phyloP scores from a whole-genome alignment of 2,329 filamentous ascomycete species.

The Aureobasidium sp. region DNA sequence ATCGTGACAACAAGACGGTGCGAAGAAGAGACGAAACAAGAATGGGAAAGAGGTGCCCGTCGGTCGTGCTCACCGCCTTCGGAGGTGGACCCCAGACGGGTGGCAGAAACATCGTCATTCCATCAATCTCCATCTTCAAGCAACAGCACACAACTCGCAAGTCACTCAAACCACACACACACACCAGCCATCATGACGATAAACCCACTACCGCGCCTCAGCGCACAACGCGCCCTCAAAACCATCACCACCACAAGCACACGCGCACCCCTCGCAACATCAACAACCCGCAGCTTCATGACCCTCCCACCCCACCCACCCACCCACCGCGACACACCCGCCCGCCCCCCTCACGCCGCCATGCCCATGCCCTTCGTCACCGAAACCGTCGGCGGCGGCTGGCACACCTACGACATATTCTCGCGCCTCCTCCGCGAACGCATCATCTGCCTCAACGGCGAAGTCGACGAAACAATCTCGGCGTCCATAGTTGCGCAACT shows the following conservation, averaged over 20 bases:
- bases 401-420: slow-evolving; percentile 42
- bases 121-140: background rate
- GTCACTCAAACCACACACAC: background rate
- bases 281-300: slow-evolving; percentile 11
- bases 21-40: background rate
- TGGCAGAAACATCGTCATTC: background rate
- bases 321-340: slow-evolving; percentile 19
- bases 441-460: slow-evolving; percentile 86
- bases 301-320: slow-evolving; percentile 18
- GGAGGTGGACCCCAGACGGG: background rate
- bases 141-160: background rate
- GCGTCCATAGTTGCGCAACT: slow-evolving; percentile 94
- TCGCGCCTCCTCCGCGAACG: slow-evolving; percentile 57
- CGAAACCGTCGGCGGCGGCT: slow-evolving; percentile 42
- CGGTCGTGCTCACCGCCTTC: background rate
- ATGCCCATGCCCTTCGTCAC: slow-evolving; percentile 43
- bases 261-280: background rate
- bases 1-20: too few species aligned
- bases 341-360: slow-evolving; percentile 27
- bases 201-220: background rate
- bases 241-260: background rate
- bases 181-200: background rate
- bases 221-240: slow-evolving; percentile 1
- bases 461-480: slow-evolving; percentile 81
- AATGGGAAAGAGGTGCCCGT: background rate